phyloP scores from a whole-genome alignment of 805 yeast species.

The Lipomyces orientalis region DNA sequence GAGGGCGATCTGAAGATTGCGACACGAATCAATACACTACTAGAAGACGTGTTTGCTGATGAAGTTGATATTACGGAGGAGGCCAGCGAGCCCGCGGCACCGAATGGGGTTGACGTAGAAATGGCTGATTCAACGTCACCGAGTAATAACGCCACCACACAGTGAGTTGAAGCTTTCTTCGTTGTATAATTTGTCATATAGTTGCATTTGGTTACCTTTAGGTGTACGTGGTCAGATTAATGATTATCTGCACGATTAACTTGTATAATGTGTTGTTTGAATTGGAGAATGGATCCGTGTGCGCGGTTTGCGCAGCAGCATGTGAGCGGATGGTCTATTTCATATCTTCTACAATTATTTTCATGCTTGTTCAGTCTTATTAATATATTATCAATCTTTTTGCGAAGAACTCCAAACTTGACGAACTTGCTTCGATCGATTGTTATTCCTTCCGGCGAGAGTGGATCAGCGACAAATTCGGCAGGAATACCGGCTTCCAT shows the following conservation, averaged over 20 bases:
- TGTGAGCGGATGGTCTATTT: constrained; percentile 13
- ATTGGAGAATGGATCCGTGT: background rate
- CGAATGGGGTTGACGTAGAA: constrained; percentile 30
- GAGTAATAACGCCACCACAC: constrained; percentile 14
- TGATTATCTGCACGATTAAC: constrained; percentile 1
- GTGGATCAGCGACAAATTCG: constrained; percentile 2
- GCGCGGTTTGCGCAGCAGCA: background rate
- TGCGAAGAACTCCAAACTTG: constrained; percentile 22
- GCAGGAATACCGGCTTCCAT: constrained; percentile 3
- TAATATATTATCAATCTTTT: constrained; percentile 17
- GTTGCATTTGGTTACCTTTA: constrained; percentile 7
- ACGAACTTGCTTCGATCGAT: constrained; percentile 29
- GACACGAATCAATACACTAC: constrained; percentile 55
- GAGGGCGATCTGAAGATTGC: constrained; percentile 60
- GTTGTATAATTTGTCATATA: background rate
- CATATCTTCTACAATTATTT: background rate
- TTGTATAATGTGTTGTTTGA: background rate
- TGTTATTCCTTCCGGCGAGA: constrained; percentile 22
- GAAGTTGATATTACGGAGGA: constrained; percentile 34
- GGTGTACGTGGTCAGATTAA: constrained; percentile 7
- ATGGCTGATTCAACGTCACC: constrained; percentile 27
- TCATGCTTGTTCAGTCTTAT: constrained; percentile 11
- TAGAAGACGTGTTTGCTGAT: constrained; percentile 49
- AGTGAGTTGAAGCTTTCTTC: constrained; percentile 28
- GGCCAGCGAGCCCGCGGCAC: constrained; percentile 7